A percentile compares a stretch with the other conserved stretches of the same genome.
Conservation (phyloP, 352 stramenopile species). For the Globisporangium cystogenes region DNA sequence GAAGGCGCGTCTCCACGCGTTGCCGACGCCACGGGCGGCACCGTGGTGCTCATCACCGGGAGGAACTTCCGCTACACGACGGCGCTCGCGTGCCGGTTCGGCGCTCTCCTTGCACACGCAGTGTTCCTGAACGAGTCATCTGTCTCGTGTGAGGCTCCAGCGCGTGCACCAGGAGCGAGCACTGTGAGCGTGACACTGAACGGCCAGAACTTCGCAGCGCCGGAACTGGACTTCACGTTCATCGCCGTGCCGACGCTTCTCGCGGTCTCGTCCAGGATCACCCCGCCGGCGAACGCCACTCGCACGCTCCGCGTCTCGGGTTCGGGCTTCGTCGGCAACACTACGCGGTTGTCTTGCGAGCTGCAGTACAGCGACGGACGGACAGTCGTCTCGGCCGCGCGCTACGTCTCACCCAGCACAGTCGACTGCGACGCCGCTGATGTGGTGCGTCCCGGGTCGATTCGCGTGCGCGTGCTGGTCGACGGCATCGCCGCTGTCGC, state of each 20-base stretch:
- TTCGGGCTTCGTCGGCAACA: conserved; percentile 14
- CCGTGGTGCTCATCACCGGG: conserved; percentile 46
- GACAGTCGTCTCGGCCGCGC: background rate
- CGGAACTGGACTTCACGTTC: conserved; percentile 37
- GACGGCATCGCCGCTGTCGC: conserved; percentile 17
- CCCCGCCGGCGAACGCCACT: conserved; percentile 18
- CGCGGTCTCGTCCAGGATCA: conserved; percentile 28
- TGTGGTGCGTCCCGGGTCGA: conserved; percentile 8
- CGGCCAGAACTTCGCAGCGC: conserved; percentile 45
- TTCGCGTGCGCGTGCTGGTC: conserved; percentile 21
- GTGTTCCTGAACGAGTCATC: conserved; percentile 54
- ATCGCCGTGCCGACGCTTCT: conserved; percentile 39
- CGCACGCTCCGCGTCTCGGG: conserved; percentile 32
- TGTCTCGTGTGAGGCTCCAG: conserved; percentile 55
- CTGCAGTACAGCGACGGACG: conserved; percentile 16
- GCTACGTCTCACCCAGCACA: conserved; percentile 15
- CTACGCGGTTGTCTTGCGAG: conserved; percentile 19
- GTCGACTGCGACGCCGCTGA: conserved; percentile 21
- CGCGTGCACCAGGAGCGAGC: conserved; percentile 17
- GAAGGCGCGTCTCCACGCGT: conserved; percentile 32
- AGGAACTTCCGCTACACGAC: conserved; percentile 54
- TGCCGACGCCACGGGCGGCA: conserved; percentile 47
- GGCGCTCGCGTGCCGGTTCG: conserved; percentile 52
- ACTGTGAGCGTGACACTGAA: conserved; percentile 58
- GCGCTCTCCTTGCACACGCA: conserved; percentile 24